Base-by-base conservation (phyloP, 768 basidiomycete genomes). In the Hypholoma sublateritium region DNA sequence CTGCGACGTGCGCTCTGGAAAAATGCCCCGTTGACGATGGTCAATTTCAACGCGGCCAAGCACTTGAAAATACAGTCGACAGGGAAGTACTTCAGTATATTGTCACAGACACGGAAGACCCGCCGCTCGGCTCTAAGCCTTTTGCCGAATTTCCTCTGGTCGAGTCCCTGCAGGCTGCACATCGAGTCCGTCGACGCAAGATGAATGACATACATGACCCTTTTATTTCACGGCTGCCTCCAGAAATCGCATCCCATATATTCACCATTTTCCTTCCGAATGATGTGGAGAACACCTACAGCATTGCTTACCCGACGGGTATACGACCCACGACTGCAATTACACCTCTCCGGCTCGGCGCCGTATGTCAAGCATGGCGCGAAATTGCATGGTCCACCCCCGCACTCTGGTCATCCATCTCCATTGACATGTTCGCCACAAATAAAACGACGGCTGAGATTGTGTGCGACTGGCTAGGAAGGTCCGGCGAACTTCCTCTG, bases 361-460 rank as follows among this genome's bases (percentile, higher is more conserved):
- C 53, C 8, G 48, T 55, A 14, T 55, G 48, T 44, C 16, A 34
- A 46, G 24, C 21, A 3, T 59, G 58, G 58, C 53, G 58, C 1
- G 17, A 49, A 32, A 37, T 59, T 22, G 53, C 53, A 4, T 56
- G 44, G 59, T 17, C 35, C 21, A 60, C 51, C 21, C 59, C 59
- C 3, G 32, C 11, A 5, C 52, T 60, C 19, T 60, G 55, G 55
- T 32, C 55, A 17, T 35, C 21, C 9, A 24, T 57, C 5, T 17
- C 41, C 32, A 25, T 53, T 17, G 41, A 53, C 42, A 34, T 53
- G 25, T 53, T 21, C 42, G 42, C 41, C 7, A 19, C 16, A 32
- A 16, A 21, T 9, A 41, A 44, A 11, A 12, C 16, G 2, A 34
- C 9, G 11, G 44, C 53, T 5, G 21, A 46, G 17, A 34, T 47